Base-by-base conservation (phyloP, 345 rosid species). In the Combretum micranthum region DNA sequence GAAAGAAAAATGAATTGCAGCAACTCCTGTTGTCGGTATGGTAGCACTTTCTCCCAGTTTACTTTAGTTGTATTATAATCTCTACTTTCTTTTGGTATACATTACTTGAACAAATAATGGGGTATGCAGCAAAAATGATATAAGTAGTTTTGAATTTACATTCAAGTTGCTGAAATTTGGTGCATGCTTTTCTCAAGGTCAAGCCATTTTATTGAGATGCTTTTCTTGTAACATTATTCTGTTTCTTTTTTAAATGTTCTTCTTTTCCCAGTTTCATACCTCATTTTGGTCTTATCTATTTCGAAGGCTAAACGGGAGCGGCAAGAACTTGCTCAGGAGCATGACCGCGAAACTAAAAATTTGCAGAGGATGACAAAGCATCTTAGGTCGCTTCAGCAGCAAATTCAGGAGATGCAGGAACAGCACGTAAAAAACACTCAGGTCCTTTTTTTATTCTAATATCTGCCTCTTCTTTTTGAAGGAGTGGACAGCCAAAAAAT, bases 371-470 rank as follows among this genome's bases (percentile, higher is more conserved):
- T 72, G 77, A 57, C 43, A 62, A 79, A 76, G 63, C 74, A 65
- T 68, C 64, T 77, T 52, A 72, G 60, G 64, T 59, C 42, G 56
- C 83, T 86, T 73, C 84, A 89, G 66, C 74, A 66, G 55, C 88
- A 93, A 75, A 78, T 69, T 63, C 75, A 46, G 51, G 96, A 88
- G 63, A 80, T 89, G 69, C 83, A 81, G 44, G 90, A 93, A 59
- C 87, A 80, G 68, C 78, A 85, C 50, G 48, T 72, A 57, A 83
- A 68, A 76, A 77, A 70, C 72, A 83, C 99, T 46, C 97, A 93
- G 99, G 99, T 92, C 43, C 23, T 46, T 42, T 49, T n/a, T 49
- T 56, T 45, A 18, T 57, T 18, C 11, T 32, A 4, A 32, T 32
- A 5, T 32, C 39, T 32, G 39, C 39, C 39, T 32, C 39, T 32